Conservation (phyloP, 495 filamentous ascomycete species). For the Friedmanniomyces simplex region DNA sequence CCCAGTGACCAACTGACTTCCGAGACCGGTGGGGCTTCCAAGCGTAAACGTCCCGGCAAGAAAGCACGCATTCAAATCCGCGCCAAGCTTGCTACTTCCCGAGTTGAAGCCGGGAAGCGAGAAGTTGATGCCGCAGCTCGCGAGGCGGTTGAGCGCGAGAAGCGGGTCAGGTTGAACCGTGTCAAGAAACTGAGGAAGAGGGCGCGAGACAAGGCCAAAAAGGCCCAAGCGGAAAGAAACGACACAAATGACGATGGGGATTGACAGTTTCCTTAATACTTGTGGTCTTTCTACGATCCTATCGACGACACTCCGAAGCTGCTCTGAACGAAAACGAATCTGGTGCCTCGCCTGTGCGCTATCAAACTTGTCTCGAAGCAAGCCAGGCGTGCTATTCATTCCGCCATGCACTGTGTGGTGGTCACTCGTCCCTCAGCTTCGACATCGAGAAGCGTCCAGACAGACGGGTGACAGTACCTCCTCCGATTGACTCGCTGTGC, state of each 20-base stretch:
- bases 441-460: too few species aligned
- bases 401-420: too few species aligned
- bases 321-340: too few species aligned
- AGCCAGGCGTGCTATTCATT: too few species aligned
- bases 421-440: too few species aligned
- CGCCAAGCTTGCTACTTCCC: slow-evolving; percentile 3
- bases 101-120: neutral
- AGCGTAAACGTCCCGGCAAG: slow-evolving; percentile 10
- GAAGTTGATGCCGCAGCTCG: neutral
- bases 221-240: neutral
- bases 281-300: neutral
- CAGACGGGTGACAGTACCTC: too few species aligned
- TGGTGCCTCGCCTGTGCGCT: too few species aligned
- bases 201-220: slow-evolving; percentile 4
- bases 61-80: slow-evolving; percentile 6
- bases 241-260: neutral
- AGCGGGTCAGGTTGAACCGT: slow-evolving; percentile 2
- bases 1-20: too few species aligned
- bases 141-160: slow-evolving; percentile 2
- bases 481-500: too few species aligned
- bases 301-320: neutral
- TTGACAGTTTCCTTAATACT: neutral
- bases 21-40: neutral
- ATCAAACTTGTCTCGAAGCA: too few species aligned
- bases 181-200: slow-evolving; percentile 9